phyloP scores from a whole-genome alignment of 495 filamentous ascomycete genomes.

The Trichoderma reesei region DNA sequence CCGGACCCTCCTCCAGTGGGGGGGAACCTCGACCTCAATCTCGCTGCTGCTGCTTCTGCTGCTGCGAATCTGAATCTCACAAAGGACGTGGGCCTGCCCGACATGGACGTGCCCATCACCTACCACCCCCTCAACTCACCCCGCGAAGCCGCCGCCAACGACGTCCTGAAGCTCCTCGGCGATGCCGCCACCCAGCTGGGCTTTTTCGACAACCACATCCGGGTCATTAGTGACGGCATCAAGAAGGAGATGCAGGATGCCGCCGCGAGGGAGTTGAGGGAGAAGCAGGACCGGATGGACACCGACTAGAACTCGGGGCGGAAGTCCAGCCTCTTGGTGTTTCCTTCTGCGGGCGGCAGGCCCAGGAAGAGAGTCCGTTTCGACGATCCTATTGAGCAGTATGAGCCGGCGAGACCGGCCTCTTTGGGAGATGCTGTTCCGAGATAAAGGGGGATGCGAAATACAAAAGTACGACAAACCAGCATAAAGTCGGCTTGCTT shows the following conservation, averaged over 20 bases:
- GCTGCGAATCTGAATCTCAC: too few relatives aligned
- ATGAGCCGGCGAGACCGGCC: not conserved
- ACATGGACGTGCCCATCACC: not conserved
- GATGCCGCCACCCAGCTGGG: not conserved
- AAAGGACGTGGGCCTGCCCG: not conserved
- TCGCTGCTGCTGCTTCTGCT: too few relatives aligned
- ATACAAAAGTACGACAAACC: not conserved
- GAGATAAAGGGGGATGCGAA: not conserved
- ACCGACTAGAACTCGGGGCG: conserved; percentile 2
- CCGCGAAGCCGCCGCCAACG: not conserved
- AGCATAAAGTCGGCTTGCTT: not conserved
- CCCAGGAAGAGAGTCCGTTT: not conserved
- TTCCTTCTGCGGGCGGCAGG: not conserved
- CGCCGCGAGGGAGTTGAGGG: not conserved
- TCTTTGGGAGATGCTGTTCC: not conserved
- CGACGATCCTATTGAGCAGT: not conserved
- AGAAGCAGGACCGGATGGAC: not conserved
- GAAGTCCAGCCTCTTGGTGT: not conserved
- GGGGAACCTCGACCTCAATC: too few relatives aligned
- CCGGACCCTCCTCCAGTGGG: too few relatives aligned
- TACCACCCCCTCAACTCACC: not conserved
- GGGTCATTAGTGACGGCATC: not conserved
- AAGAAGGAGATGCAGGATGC: not conserved
- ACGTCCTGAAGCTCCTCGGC: not conserved
- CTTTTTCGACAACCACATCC: not conserved